A percentile compares a stretch with the other conserved stretches of the same genome.
Evolutionary conservation across 176 grass and related monocot genomes (phyloP).

Genomic region (Pontederia paniculata): DNA sequence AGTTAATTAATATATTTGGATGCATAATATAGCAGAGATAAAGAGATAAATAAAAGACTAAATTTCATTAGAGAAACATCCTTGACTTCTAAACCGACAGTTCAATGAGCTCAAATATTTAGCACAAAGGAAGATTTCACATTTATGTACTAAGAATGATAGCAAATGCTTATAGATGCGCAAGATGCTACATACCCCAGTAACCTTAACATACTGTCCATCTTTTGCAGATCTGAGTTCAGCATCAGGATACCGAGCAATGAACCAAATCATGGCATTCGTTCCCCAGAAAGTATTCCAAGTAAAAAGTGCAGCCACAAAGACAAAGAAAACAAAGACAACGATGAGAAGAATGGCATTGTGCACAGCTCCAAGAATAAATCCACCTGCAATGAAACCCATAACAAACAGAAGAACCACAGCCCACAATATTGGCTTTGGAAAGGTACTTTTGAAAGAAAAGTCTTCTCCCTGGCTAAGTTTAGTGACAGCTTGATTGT

Average conservation of each 20-base stretch:
- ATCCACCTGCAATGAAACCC: slow-evolving; percentile 13
- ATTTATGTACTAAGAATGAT: not conserved
- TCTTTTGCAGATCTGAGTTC: slow-evolving; percentile 10
- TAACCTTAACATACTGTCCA: slow-evolving; percentile 10
- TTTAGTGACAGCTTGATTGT: slow-evolving; percentile 62
- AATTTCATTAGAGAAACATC: too few relatives aligned
- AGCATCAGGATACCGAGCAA: slow-evolving; percentile 3
- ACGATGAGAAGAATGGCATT: slow-evolving; percentile 12
- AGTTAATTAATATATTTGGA: too few relatives aligned
- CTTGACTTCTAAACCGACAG: too few relatives aligned
- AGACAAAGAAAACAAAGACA: slow-evolving; percentile 4
- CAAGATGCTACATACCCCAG: slow-evolving; percentile 9
- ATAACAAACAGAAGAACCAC: slow-evolving; percentile 8
- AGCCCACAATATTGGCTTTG: slow-evolving; percentile 7
- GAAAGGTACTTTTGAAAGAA: slow-evolving; percentile 6
- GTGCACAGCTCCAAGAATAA: slow-evolving; percentile 13
- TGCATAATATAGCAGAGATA: too few relatives aligned
- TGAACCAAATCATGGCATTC: slow-evolving; percentile 2
- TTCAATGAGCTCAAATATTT: too few relatives aligned
- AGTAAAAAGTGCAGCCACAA: slow-evolving; percentile 3
- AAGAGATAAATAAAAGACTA: too few relatives aligned
- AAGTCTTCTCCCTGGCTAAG: slow-evolving; percentile 28
- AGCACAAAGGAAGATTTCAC: slow-evolving; percentile 11
- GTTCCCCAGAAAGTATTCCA: slow-evolving; percentile 13
- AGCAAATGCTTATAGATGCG: not conserved